Evolutionary conservation across 1,139 yeast genomes (phyloP).

Genomic region (Debaryomyces nepalensis): DNA sequence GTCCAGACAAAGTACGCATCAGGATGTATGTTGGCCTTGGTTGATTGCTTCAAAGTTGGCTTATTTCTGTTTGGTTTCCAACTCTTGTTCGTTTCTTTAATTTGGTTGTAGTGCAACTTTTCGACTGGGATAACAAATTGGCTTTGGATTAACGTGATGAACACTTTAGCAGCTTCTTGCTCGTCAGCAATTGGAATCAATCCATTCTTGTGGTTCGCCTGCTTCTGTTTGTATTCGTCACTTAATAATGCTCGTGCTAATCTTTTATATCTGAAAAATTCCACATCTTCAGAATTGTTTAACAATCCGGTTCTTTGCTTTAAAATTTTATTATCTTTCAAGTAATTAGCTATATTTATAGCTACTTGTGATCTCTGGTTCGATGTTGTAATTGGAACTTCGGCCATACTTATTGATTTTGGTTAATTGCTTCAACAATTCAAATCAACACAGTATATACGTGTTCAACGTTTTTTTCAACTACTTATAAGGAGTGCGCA

Average conservation of each 20-base stretch:
- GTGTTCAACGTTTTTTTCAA: constrained; percentile 11
- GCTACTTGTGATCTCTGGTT: constrained; percentile 31
- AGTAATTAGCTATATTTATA: constrained; percentile 67
- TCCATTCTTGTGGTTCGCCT: constrained; percentile 54
- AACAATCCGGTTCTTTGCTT: constrained; percentile 83
- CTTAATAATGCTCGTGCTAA: constrained; percentile 77
- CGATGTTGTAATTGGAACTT: constrained; percentile 17
- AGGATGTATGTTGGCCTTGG: constrained; percentile 73
- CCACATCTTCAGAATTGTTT: constrained; percentile 66
- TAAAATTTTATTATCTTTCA: constrained; percentile 65
- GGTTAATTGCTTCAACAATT: not conserved
- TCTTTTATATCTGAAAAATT: constrained; percentile 87
- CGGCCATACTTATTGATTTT: constrained; percentile 3
- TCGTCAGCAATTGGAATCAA: constrained; percentile 60
- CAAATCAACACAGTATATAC: not conserved
- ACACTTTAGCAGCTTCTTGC: constrained; percentile 63
- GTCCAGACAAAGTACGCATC: constrained; percentile 88
- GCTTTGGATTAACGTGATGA: constrained; percentile 70
- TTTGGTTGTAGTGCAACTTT: constrained; percentile 74
- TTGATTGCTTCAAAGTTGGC: constrained; percentile 70
- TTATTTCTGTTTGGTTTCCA: constrained; percentile 71
- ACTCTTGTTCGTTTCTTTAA: constrained; percentile 61
- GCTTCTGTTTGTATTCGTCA: constrained; percentile 67
- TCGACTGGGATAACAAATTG: constrained; percentile 76
- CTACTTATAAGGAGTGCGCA: constrained; percentile 8